These are phyloP conservation scores for Schoenoplectus tabernaemontani DNA, from an alignment of 202 grass and related monocot species.

Conservation along the genomic window DNA sequence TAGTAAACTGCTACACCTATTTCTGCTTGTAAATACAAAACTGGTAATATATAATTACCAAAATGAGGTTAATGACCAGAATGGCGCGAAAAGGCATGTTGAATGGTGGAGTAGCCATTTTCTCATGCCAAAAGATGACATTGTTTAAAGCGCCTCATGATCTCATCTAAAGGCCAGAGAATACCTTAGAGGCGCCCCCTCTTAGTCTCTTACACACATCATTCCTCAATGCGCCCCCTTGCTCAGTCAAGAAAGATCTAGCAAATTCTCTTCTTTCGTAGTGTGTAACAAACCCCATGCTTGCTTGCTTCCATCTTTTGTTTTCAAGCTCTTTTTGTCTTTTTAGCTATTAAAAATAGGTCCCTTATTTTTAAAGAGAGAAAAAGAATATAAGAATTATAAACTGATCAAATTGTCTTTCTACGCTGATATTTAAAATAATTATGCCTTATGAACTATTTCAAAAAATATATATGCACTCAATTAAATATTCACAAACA, in stretches of 20 bases:
- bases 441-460: no score
- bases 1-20: not conserved
- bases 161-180: constrained; percentile 6
- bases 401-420: no score
- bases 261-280: not conserved
- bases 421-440: no score
- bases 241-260: not conserved
- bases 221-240: not conserved
- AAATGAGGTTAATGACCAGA: not conserved
- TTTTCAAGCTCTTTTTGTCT: not conserved
- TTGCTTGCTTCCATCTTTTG: not conserved
- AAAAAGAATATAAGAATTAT: no score
- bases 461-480: no score
- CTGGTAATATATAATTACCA: not conserved
- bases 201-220: not conserved
- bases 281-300: not conserved
- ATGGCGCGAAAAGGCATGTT: not conserved
- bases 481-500: no score
- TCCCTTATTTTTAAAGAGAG: no score
- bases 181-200: not conserved
- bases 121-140: not conserved
- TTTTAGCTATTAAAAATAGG: not conserved
- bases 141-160: constrained; percentile 9
- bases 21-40: not conserved
- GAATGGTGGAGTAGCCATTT: not conserved